A percentile compares a stretch with the other conserved stretches of the same genome.
These are phyloP conservation scores for Tuber borchii DNA, from an alignment of 495 filamentous ascomycete genomes.

Conservation along the genomic window DNA sequence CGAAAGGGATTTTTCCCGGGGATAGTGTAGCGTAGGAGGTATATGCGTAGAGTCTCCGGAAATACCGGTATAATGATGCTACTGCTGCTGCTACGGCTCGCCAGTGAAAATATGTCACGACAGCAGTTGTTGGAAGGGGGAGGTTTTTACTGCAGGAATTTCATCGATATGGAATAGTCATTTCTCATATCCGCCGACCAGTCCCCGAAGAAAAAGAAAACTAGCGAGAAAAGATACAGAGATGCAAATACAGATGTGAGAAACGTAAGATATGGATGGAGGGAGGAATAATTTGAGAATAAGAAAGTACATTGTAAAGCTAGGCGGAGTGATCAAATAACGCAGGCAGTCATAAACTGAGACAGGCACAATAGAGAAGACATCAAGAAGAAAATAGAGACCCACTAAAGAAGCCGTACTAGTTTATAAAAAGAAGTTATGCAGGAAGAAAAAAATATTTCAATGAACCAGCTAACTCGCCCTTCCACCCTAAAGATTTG, in stretches of 20 bases:
- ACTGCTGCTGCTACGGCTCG: neutral
- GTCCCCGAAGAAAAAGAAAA: conserved; percentile 13
- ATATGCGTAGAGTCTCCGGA: neutral
- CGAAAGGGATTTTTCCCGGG: neutral
- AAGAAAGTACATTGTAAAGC: conserved; percentile 19
- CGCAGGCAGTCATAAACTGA: conserved; percentile 10
- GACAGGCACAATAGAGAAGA: conserved; percentile 17
- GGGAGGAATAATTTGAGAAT: neutral
- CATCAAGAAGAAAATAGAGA: conserved; percentile 28
- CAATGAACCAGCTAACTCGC: conserved; percentile 34
- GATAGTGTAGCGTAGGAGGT: neutral
- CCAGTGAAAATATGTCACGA: neutral
- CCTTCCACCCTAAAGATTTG: conserved; percentile 16
- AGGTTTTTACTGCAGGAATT: neutral
- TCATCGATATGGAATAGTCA: neutral
- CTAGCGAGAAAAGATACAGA: conserved; percentile 13
- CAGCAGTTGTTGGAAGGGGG: neutral
- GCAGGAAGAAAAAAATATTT: conserved; percentile 38
- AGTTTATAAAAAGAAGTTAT: conserved; percentile 37
- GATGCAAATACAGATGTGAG: neutral
- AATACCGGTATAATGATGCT: neutral
- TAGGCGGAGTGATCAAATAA: conserved; percentile 20
- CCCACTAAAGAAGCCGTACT: conserved; percentile 33
- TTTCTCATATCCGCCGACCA: neutral
- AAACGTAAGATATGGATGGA: neutral